Evolutionary conservation across 164 flowering plant genomes (phyloP), one percentile per base, ranked within the genome.

Genomic region (Tinospora cordifolia): DNA sequence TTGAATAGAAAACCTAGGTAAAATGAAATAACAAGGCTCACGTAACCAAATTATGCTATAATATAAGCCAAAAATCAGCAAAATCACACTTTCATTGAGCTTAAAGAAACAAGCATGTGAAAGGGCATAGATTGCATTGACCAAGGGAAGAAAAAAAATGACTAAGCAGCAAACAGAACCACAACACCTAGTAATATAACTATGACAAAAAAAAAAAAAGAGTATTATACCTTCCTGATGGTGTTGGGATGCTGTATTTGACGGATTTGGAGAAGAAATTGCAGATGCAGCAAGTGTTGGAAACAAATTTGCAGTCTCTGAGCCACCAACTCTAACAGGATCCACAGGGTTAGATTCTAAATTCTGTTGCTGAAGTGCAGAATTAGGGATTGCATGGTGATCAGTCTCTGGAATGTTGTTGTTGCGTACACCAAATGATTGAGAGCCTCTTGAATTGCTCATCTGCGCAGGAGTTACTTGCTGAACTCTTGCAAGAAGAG

Each of bases 401-500:
- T 66, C 79, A 66, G 78, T 40, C 62, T 75, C 81, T 51, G 69
- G 69, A 60, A 64, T 74, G 68, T 41, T 60, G 6, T 71, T 47
- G 19, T 38, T 69, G 74, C 27, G 77, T 62, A 78, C 81, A 59
- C 62, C 72, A 67, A 84, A 72, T 67, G 79, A 71, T 73, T 82
- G 86, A 69, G 84, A 72, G 39, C 79, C 83, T 64, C 79, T 84
- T 62, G 69, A 60, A 72, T 66, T 73, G 69, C 63, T 82, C 47
- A 68, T 63, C 70, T 71, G 73, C 57, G 80, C 85, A 69, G 88
- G 68, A 74, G 79, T 69, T 27, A 78, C 72, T 74, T 78, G 83
- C 69, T 85, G 90, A 65, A 88, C 77, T 76, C 96, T 86, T 65
- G 87, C 87, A 69, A 93, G 75, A 71, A 88, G 81, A 8, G 95